A percentile compares a stretch with the other conserved stretches of the same genome.
Evolutionary conservation across 495 filamentous ascomycete species (phyloP).

Genomic region (Trichoderma reesei): DNA sequence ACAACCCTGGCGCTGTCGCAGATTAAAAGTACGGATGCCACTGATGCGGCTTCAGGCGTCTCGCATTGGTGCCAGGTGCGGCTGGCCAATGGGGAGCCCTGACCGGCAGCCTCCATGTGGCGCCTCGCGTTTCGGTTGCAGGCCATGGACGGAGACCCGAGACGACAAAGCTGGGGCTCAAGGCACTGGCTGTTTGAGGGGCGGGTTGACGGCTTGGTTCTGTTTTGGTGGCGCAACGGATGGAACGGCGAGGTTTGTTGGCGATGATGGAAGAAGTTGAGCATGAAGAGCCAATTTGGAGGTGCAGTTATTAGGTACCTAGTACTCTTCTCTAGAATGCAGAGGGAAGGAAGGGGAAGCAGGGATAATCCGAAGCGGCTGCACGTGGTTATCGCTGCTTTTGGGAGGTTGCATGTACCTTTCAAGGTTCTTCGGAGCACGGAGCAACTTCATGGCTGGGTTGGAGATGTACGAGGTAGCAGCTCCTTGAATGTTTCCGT

Average conservation of each 20-base stretch:
- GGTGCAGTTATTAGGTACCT: not conserved
- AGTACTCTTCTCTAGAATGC: no score
- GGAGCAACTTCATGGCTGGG: no score
- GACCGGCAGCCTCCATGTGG: slow-evolving; percentile 8
- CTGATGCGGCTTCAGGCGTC: slow-evolving; percentile 9
- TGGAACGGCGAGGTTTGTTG: not conserved
- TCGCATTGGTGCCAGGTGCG: not conserved
- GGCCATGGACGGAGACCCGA: slow-evolving; percentile 1
- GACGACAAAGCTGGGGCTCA: not conserved
- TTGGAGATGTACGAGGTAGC: no score
- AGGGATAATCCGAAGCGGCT: not conserved
- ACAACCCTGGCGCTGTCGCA: slow-evolving; percentile 1
- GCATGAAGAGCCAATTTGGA: not conserved
- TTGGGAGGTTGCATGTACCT: no score
- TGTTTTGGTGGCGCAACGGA: not conserved
- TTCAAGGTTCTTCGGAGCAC: no score
- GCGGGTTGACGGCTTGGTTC: not conserved
- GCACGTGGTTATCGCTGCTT: not conserved
- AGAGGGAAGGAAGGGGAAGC: not conserved
- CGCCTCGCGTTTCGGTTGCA: slow-evolving; percentile 8
- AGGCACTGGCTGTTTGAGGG: not conserved
- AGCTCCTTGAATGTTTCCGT: no score
- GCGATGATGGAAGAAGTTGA: no score
- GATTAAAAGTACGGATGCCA: slow-evolving; percentile 7
- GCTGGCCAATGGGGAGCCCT: not conserved